phyloP scores from a whole-genome alignment of 2,329 filamentous ascomycete species.

The Cladophialophora yegresii region DNA sequence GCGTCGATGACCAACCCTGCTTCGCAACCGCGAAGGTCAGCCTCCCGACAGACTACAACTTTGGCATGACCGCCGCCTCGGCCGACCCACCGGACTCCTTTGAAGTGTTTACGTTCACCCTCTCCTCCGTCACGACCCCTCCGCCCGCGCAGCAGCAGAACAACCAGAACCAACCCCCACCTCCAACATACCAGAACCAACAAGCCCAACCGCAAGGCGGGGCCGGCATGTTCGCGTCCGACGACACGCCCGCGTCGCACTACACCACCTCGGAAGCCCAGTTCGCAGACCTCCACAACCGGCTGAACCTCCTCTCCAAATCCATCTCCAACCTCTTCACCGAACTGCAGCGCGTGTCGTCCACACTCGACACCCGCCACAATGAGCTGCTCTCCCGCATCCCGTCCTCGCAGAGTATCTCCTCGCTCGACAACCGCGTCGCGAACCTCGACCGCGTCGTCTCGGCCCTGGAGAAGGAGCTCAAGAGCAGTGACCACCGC shows the following conservation, averaged over 20 bases:
- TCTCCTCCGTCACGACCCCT: constrained; percentile 48
- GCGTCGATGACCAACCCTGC: constrained; percentile 76
- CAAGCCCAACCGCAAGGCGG: constrained; percentile 40
- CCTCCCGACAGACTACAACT: constrained; percentile 77
- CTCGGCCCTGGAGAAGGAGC: constrained; percentile 54
- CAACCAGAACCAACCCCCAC: constrained; percentile 36
- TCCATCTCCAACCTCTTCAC: constrained; percentile 59
- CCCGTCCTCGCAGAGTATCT: constrained; percentile 44
- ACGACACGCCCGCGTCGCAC: constrained; percentile 48
- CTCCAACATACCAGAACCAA: constrained; percentile 40
- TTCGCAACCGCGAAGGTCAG: constrained; percentile 65
- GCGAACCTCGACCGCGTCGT: constrained; percentile 57
- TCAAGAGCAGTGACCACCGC: constrained; percentile 54
- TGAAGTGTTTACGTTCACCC: constrained; percentile 83
- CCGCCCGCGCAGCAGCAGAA: constrained; percentile 41
- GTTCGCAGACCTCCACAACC: constrained; percentile 81
- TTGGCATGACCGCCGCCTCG: constrained; percentile 84
- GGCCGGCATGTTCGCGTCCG: constrained; percentile 40
- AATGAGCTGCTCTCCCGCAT: constrained; percentile 51
- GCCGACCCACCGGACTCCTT: constrained; percentile 93
- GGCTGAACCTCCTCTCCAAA: constrained; percentile 65
- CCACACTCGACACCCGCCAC: constrained; percentile 56
- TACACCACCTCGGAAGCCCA: constrained; percentile 58
- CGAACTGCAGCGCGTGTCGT: constrained; percentile 57
- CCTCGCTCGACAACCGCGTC: constrained; percentile 50